Conservation (phyloP, 306 rosid genomes). For the Inga oerstediana region DNA sequence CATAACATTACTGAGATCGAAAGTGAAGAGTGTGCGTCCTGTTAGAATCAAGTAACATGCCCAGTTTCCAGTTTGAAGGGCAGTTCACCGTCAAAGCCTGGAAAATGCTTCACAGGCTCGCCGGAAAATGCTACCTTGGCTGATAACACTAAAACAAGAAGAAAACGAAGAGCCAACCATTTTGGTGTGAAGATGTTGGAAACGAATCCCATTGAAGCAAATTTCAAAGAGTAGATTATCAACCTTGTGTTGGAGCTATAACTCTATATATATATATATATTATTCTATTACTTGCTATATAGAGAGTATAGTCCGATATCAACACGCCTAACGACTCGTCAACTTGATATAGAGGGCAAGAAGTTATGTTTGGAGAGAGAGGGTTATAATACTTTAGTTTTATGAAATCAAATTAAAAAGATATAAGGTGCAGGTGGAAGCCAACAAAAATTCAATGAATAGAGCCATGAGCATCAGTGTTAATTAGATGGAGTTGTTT, state of each 20-base stretch:
- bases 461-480: no score
- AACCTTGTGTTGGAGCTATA: not conserved
- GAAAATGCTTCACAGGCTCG: constrained; percentile 5
- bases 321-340: not conserved
- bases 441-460: no score
- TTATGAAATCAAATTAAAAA: no score
- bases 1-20: not conserved
- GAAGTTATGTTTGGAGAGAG: no score
- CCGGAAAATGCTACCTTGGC: not conserved
- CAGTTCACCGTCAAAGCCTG: constrained; percentile 20
- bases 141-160: not conserved
- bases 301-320: no score
- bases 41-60: not conserved
- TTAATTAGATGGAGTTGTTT: no score
- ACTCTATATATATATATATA: no score
- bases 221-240: not conserved
- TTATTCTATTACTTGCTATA: not conserved
- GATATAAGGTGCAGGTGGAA: no score
- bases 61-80: constrained; percentile 8
- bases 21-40: not conserved
- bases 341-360: not conserved
- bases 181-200: not conserved
- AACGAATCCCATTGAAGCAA: not conserved
- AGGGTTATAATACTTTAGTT: no score
- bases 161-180: not conserved